These are phyloP conservation scores for Malus sylvestris DNA, from an alignment of 306 rosid species.

Conservation along the genomic window DNA sequence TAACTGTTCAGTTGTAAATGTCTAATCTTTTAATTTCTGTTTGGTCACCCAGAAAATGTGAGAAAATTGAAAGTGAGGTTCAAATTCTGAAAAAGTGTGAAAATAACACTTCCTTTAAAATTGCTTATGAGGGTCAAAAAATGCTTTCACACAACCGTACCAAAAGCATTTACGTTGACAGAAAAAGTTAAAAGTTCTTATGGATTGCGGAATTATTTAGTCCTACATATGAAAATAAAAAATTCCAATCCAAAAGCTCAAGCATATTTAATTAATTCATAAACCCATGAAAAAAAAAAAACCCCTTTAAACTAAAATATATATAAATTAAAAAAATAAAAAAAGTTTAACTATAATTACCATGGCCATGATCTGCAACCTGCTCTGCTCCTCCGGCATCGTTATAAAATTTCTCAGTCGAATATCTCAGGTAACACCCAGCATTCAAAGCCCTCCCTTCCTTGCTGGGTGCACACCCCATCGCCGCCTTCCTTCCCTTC, in stretches of 20 bases:
- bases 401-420: conserved; percentile 47
- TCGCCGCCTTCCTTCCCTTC: conserved; percentile 39
- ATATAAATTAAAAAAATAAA: too few relatives aligned
- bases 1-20: not conserved
- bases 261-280: not conserved
- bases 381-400: conserved; percentile 8
- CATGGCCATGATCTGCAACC: conserved; percentile 3
- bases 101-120: not conserved
- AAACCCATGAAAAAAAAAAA: not conserved
- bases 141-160: too few relatives aligned
- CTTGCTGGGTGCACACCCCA: conserved; percentile 36
- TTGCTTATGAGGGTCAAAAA: too few relatives aligned
- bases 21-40: not conserved
- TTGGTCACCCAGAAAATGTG: conserved; percentile 9
- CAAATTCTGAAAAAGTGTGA: not conserved
- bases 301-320: too few relatives aligned
- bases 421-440: conserved; percentile 81
- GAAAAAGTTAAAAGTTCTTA: too few relatives aligned
- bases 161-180: too few relatives aligned
- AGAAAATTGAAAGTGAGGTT: not conserved
- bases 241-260: too few relatives aligned
- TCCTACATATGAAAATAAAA: too few relatives aligned
- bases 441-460: conserved; percentile 76
- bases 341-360: conserved; percentile 15
- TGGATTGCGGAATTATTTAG: too few relatives aligned